Evolutionary conservation across 2,329 filamentous ascomycete genomes (phyloP), one percentile per base, ranked within the genome.

Genomic region (Fusarium decemcellulare): DNA sequence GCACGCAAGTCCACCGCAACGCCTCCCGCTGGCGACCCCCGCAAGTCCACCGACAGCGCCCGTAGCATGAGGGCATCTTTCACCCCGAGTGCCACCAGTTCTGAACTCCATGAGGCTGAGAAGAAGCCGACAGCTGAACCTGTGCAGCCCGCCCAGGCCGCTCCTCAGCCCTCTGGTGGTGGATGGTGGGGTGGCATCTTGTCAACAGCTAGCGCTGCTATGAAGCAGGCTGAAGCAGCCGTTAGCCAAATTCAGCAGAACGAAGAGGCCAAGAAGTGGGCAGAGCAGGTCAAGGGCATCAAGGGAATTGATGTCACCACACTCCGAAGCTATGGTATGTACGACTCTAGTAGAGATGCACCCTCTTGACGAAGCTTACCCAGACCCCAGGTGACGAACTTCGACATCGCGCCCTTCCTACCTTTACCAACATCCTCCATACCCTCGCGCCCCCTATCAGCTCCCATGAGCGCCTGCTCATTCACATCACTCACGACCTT

Each of bases 241-340:
- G 95, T 97, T 70, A 97, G 95, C 79, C 94, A 98, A 80, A 95
- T 99, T 50, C 93, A 97, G 79, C 92, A 96, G 78, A 98, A 97
- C 75, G 94, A 98, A 77, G 96, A 99, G 80, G 96, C 95, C 54
- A 95, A 95, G 83, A 93, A 93, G 79, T 99, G 95, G 94, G 93
- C 95, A 2, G 93, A 97, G 56, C 95, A 98, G 79, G 92, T 98
- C 59, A 91, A 91, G 76, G 95, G 94, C 63, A 72, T 82, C 18
- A 73, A 73, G 11, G 75, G 74, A 52, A 74, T 82, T 40, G 97
- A 97, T 77, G 93, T 97, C 51, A 92, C 91, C 46, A 90, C 90
- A 34, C 84, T 98, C 43, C 89, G 88, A 72, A 79, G 63, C 56
- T 82, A 81, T 52, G 79, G 79, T 81, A 75, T 62, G 77, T 63